Conservation (phyloP, 164 flowering plant species). For the Protea cynaroides region DNA sequence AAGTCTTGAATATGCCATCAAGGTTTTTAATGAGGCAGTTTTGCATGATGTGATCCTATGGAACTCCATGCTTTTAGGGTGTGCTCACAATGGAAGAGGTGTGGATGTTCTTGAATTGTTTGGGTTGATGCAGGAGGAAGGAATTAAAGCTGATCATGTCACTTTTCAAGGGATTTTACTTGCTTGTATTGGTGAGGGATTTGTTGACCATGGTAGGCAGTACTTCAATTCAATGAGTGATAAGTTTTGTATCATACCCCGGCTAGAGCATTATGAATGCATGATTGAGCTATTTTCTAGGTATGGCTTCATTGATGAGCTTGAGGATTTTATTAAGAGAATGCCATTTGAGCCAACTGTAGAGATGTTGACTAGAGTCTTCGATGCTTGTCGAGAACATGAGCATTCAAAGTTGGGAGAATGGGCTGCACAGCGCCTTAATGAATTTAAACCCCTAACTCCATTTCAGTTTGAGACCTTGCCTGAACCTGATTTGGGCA, state of each 20-base stretch:
- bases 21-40: conserved; percentile 23
- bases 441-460: conserved; percentile 22
- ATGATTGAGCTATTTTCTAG: conserved; percentile 53
- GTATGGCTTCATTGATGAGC: conserved; percentile 40
- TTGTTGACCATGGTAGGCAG: conserved; percentile 34
- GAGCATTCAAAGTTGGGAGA: conserved; percentile 29
- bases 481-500: neutral
- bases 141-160: conserved; percentile 40
- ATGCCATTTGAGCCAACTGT: conserved; percentile 51
- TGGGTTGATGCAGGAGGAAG: conserved; percentile 31
- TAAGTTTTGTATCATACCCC: conserved; percentile 31
- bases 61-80: conserved; percentile 40
- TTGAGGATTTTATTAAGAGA: conserved; percentile 39
- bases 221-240: conserved; percentile 40
- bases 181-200: conserved; percentile 46
- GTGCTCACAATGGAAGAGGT: conserved; percentile 29
- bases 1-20: conserved; percentile 28
- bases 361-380: conserved; percentile 36
- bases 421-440: conserved; percentile 36
- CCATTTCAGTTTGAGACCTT: conserved; percentile 27
- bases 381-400: conserved; percentile 37
- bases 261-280: conserved; percentile 53
- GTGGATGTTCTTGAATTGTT: conserved; percentile 34
- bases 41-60: conserved; percentile 35
- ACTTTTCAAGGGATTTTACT: conserved; percentile 49